Base-by-base conservation (phyloP, 768 basidiomycete genomes). In the Tulasnella sp. region DNA sequence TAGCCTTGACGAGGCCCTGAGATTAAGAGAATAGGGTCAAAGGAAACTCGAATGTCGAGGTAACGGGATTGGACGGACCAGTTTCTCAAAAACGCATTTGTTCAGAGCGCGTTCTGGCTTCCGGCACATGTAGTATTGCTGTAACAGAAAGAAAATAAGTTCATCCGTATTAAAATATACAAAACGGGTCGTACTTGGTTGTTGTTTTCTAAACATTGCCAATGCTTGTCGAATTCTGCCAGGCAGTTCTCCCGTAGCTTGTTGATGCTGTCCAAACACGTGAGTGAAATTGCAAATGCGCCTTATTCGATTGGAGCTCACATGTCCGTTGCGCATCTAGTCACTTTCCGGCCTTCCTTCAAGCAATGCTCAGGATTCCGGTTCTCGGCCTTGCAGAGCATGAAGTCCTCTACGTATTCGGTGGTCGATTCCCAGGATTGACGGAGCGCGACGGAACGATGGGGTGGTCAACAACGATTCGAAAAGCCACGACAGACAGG, bases 381-480 rank as follows among this genome's bases (percentile, higher is more conserved):
- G 81, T 88, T 91, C 86, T 98, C 96, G 31, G 89, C 86, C 85
- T 99, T 99, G 88, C 97, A 99, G 73, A 98, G 91, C 94, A 99
- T 97, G 81, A 94, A 94, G 85, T 94, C 93, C 88, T 94, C 93
- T 93, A 81, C 0, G 45, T 31, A 37, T 9, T 42, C 36, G 31
- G 12, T 25, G 14, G 45, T 58, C 37, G 14, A 19, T 74, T 74
- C 73, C 42, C 52, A 67, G 70, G 15, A 29, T 68, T 22, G 58
- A 64, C 58, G 58, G 58, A 34, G 58, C 58, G 22, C n/a, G 36
- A 45, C 72, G 54, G 42, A 38, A 39, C 25, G 38, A 31, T 7
- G 54, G 17, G 29, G 14, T 25, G 36, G 67, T 29, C 67, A 15
- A 76, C 17, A 74, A 75, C 75, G 69, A 42, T 72, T 42, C 36